A percentile compares a stretch with the other conserved stretches of the same genome.
Conservation (phyloP, 306 rosid genomes). For the Vigna unguiculata region DNA sequence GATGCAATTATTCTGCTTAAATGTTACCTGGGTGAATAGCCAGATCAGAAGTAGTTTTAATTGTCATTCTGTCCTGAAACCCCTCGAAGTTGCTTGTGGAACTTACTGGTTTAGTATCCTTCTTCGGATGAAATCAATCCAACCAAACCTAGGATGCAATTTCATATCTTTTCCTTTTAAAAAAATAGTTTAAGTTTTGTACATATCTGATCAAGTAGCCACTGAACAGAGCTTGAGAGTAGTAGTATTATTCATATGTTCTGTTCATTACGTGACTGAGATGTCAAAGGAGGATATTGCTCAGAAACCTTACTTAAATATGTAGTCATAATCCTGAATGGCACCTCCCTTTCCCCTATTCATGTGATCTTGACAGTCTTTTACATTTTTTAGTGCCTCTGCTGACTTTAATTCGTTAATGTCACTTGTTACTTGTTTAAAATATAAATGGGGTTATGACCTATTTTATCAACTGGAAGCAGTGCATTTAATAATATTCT, state of each 20-base stretch:
- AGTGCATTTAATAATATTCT: background rate
- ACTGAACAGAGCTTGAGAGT: slow-evolving; percentile 16
- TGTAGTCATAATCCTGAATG: background rate
- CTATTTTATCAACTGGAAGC: slow-evolving; percentile 12
- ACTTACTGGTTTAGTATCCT: slow-evolving; percentile 10
- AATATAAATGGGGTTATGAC: slow-evolving; percentile 15
- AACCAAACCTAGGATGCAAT: background rate
- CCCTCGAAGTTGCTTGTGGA: slow-evolving; percentile 17
- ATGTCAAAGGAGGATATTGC: slow-evolving; percentile 17
- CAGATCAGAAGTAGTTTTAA: slow-evolving; percentile 13
- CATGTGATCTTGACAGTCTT: slow-evolving; percentile 9
- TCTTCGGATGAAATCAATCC: background rate
- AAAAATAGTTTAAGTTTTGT: slow-evolving; percentile 6
- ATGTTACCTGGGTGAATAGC: background rate
- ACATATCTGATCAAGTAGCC: background rate
- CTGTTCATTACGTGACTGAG: slow-evolving; percentile 13
- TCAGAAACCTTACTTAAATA: background rate
- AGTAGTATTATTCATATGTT: slow-evolving; percentile 4
- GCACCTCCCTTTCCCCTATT: background rate
- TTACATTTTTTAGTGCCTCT: slow-evolving; percentile 20
- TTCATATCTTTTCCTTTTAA: slow-evolving; percentile 1
- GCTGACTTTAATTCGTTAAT: slow-evolving; percentile 4
- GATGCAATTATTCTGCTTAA: background rate
- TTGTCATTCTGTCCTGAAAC: background rate
- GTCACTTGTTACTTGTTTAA: slow-evolving; percentile 18